Evolutionary conservation across 306 rosid species (phyloP).

Genomic region (Potentilla sterilis): DNA sequence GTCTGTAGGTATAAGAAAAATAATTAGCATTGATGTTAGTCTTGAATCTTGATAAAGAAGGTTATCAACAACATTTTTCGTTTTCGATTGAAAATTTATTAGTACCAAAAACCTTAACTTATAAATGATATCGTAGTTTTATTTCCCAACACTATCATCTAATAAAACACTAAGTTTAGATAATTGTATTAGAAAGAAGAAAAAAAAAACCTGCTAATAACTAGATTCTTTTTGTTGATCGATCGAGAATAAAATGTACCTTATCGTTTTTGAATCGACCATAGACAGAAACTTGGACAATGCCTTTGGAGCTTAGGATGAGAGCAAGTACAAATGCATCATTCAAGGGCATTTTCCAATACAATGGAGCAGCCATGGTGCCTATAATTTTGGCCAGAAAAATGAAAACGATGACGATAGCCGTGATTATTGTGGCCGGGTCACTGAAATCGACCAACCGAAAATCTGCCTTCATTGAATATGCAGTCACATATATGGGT

Average conservation of each 20-base stretch:
- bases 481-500: constrained; percentile 47
- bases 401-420: constrained; percentile 12
- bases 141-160: too few species aligned
- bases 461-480: constrained; percentile 48
- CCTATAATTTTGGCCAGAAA: constrained; percentile 32
- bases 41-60: too few species aligned
- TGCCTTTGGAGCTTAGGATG: constrained; percentile 55
- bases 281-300: constrained; percentile 43
- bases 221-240: neutral
- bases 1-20: constrained; percentile 24
- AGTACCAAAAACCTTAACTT: too few species aligned
- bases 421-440: constrained; percentile 10
- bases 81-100: too few species aligned
- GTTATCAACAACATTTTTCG: too few species aligned
- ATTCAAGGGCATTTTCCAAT: constrained; percentile 34
- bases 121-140: too few species aligned
- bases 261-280: constrained; percentile 19
- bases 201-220: too few species aligned
- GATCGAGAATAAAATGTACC: neutral
- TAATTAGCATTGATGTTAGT: neutral
- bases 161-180: too few species aligned
- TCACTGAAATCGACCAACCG: neutral
- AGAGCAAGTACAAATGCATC: constrained; percentile 45
- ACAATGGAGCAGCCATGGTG: constrained; percentile 31
- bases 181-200: too few species aligned